Evolutionary conservation across 176 grass and related monocot genomes (phyloP), one percentile per base, ranked within the genome.

Genomic region (Oryza brachyantha): DNA sequence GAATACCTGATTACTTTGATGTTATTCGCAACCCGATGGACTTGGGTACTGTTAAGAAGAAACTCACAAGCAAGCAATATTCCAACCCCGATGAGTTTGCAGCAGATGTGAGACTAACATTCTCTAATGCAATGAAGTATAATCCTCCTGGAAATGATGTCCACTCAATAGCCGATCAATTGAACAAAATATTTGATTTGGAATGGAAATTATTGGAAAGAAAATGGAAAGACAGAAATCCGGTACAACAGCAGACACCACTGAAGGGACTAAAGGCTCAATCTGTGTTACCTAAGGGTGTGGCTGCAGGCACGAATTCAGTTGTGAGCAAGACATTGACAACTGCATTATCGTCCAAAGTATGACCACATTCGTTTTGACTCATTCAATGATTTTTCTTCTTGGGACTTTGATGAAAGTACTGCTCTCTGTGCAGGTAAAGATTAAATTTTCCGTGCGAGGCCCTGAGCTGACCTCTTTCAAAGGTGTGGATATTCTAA

Each of bases 81-180:
- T 45, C 29, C 31, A 73, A 55, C 42, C 32, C 84, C 27, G 14
- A 36, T 82, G 82, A 97, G 27, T 97, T 94, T 78, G 81, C 86
- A 58, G 77, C 76, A 45, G 91, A 97, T 92, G 89, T 94, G 66
- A 92, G 66, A 63, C 71, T 91, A 58, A 94, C 91, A 61, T 94
- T 97, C 29, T 85, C 94, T 54, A 97, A 97, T 79, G 94, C 94
- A 25, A 97, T 92, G 94, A 74, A 42, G 31, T 97, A 97, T 74
- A 97, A 97, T 86, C 89, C 89, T 81, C 91, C 91, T 14, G 73
- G 34, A 74, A 94, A 93, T 92, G 61, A 90, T 75, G 91, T 97
- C 61, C 94, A 97, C 72, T 4, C 64, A 34, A 75, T 97, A 78
- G 94, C 94, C 8, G 81, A 90, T 34, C 62, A 94, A 38, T 68